A percentile compares a stretch with the other conserved stretches of the same genome.
Conservation (phyloP, 2,329 filamentous ascomycete species). For the Colletotrichum sp. region DNA sequence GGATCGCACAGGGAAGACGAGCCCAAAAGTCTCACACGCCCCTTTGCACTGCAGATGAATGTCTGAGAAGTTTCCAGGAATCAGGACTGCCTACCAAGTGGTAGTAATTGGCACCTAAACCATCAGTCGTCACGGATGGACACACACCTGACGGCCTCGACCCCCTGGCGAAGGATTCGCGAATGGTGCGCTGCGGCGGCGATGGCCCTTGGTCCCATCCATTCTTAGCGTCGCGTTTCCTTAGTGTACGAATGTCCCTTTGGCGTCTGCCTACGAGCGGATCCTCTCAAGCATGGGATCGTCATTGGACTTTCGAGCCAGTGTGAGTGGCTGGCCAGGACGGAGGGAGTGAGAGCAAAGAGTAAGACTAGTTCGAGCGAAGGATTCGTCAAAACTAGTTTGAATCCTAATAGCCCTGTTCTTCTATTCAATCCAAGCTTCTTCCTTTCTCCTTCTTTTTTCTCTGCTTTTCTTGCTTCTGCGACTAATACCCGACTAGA, state of each 20-base stretch:
- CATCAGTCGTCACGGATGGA: too few species aligned
- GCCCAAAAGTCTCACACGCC: not conserved
- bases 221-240: not conserved
- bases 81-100: not conserved
- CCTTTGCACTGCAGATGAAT: not conserved
- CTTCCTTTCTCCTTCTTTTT: not conserved
- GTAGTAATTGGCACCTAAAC: not conserved
- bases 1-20: not conserved
- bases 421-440: not conserved
- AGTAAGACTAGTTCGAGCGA: not conserved
- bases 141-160: too few species aligned
- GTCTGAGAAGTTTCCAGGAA: not conserved
- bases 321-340: not conserved
- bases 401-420: not conserved
- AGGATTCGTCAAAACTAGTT: not conserved
- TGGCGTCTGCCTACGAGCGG: not conserved
- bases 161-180: slow-evolving; percentile 15
- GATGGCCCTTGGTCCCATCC: not conserved
- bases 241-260: not conserved
- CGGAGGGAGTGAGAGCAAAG: not conserved
- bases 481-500: not conserved
- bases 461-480: not conserved
- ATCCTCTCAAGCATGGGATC: not conserved
- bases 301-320: not conserved
- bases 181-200: not conserved